phyloP scores from a whole-genome alignment of 139 green algal genomes.

The Zygnema circumcarinatum region DNA sequence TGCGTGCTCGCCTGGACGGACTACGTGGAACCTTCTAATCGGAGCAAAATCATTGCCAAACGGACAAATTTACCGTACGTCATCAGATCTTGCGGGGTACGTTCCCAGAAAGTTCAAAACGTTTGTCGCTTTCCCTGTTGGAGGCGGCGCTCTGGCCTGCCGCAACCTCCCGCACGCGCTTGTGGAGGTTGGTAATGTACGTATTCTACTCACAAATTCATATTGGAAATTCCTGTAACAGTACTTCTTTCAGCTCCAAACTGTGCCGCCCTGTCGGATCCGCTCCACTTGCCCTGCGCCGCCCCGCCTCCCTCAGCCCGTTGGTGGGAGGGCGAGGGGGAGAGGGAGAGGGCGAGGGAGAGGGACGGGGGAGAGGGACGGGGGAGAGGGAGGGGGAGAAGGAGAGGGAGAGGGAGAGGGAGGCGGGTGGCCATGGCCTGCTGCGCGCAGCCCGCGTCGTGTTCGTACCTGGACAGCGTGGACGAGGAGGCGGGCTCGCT shows the following conservation, averaged over 20 bases:
- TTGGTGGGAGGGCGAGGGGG: background rate
- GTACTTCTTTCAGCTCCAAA: background rate
- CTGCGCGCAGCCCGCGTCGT: background rate
- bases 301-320: background rate
- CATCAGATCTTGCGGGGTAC: too few relatives aligned
- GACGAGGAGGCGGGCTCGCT: background rate
- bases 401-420: slow-evolving; percentile 3
- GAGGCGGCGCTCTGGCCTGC: too few relatives aligned
- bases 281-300: background rate
- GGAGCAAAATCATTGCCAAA: too few relatives aligned
- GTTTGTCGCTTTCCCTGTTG: too few relatives aligned
- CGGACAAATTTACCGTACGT: too few relatives aligned
- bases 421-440: background rate
- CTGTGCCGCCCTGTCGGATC: background rate
- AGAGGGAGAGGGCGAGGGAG: background rate
- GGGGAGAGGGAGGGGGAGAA: background rate
- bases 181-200: background rate
- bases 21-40: too few relatives aligned
- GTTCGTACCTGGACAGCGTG: background rate
- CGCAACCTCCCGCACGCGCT: background rate
- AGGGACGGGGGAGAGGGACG: background rate
- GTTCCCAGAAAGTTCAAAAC: too few relatives aligned
- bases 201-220: background rate
- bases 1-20: too few relatives aligned
- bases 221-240: background rate